A percentile compares a stretch with the other conserved stretches of the same genome.
Evolutionary conservation across 2,329 filamentous ascomycete species (phyloP).

Genomic region (Fusarium sp.): DNA sequence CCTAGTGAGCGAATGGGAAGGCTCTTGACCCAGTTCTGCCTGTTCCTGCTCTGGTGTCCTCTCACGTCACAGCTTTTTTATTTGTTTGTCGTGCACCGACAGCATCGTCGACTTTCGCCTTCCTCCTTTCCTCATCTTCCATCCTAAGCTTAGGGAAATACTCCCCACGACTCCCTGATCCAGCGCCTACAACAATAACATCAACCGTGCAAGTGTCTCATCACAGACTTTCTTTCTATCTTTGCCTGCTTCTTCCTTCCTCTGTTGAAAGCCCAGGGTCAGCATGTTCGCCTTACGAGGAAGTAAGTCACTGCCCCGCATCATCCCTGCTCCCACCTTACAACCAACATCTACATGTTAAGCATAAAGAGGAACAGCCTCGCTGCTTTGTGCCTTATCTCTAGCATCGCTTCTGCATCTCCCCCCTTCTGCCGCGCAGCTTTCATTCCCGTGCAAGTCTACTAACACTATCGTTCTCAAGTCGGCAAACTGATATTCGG

Average conservation of each 20-base stretch:
- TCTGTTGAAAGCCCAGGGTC: constrained; percentile 21
- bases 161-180: constrained; percentile 6
- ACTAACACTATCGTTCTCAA: constrained; percentile 47
- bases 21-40: constrained; percentile 16
- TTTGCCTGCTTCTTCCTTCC: not conserved
- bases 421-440: not conserved
- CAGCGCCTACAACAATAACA: not conserved
- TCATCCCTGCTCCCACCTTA: constrained; percentile 23
- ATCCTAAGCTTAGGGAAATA: not conserved
- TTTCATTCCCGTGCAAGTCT: not conserved
- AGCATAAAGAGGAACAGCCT: constrained; percentile 6
- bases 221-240: not conserved
- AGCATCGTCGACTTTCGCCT: constrained; percentile 23
- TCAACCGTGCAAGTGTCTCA: not conserved
- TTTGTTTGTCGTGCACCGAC: constrained; percentile 20
- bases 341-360: constrained; percentile 18
- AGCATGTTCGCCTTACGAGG: constrained; percentile 52
- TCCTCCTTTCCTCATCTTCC: constrained; percentile 4
- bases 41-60: constrained; percentile 28
- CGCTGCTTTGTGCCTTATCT: constrained; percentile 2
- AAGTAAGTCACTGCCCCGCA: constrained; percentile 44
- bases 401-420: not conserved
- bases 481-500: constrained; percentile 95
- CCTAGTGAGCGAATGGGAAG: constrained; percentile 6
- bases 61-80: constrained; percentile 28